Evolutionary conservation across 169 alveolate genomes (phyloP).

Genomic region (Gregarina niphandrodes): DNA sequence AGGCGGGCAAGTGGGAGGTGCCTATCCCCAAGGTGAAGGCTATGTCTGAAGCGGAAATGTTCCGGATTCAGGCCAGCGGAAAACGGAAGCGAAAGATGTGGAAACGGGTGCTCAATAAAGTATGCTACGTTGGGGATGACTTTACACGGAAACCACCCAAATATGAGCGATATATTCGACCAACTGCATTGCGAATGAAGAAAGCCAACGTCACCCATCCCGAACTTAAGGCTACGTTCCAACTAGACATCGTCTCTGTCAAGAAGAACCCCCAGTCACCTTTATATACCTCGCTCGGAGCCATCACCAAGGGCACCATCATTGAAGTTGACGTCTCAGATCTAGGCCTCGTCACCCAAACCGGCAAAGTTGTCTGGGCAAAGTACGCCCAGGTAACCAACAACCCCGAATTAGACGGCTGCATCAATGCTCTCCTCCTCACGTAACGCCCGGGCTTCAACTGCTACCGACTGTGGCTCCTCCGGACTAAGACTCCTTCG

Average conservation of each 20-base stretch:
- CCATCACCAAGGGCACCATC: slow-evolving; percentile 87
- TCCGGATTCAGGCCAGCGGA: slow-evolving; percentile 32
- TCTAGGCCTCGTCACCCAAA: slow-evolving; percentile 89
- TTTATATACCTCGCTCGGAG: slow-evolving; percentile 85
- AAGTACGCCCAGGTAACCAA: slow-evolving; percentile 90
- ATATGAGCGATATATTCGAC: slow-evolving; percentile 85
- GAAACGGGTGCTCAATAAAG: slow-evolving; percentile 93
- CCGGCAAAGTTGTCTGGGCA: slow-evolving; percentile 96
- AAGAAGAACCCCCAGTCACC: slow-evolving; percentile 88
- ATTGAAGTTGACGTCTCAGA: slow-evolving; percentile 94
- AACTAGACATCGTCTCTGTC: slow-evolving; percentile 76
- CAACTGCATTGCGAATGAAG: slow-evolving; percentile 87
- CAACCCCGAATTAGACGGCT: slow-evolving; percentile 97
- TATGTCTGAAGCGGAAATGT: slow-evolving; percentile 58
- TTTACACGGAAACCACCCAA: slow-evolving; percentile 97
- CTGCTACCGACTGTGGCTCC: too few relatives aligned
- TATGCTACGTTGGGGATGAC: slow-evolving; percentile 83
- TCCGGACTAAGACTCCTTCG: too few relatives aligned
- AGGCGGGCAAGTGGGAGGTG: slow-evolving; percentile 98
- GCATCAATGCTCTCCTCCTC: slow-evolving; percentile 88
- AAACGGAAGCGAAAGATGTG: slow-evolving; percentile 53
- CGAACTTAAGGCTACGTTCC: slow-evolving; percentile 80
- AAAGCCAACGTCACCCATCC: slow-evolving; percentile 98
- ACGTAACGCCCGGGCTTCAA: too few relatives aligned
- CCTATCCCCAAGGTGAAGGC: slow-evolving; percentile 88